Evolutionary conservation across 2,329 filamentous ascomycete species (phyloP).

Genomic region (Fusarium liriodendri): DNA sequence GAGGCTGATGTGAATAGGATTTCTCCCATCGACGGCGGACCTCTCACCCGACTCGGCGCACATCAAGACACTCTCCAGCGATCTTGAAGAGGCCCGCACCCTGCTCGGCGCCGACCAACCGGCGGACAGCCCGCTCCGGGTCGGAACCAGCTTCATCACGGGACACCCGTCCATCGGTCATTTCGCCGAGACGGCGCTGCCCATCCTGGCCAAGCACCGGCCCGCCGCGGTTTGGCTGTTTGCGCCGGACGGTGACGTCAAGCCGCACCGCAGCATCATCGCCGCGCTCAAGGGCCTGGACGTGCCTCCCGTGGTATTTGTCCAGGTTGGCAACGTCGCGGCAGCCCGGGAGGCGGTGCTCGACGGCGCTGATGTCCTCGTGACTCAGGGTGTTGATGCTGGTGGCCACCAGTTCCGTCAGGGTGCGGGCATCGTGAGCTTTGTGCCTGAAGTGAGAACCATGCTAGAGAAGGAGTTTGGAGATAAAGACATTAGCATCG

Average conservation of each 20-base stretch:
- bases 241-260: conserved; percentile 61
- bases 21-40: conserved; percentile 48
- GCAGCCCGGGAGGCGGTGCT: conserved; percentile 62
- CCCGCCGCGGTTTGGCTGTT: conserved; percentile 76
- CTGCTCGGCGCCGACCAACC: conserved; percentile 43
- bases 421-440: conserved; percentile 64
- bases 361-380: conserved; percentile 67
- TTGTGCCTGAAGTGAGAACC: conserved; percentile 68
- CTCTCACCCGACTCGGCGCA: conserved; percentile 45
- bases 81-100: conserved; percentile 45
- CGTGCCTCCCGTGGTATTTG: conserved; percentile 61
- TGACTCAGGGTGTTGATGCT: conserved; percentile 73
- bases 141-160: conserved; percentile 69
- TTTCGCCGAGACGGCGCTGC: conserved; percentile 58
- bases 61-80: conserved; percentile 47
- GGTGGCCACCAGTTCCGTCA: conserved; percentile 70
- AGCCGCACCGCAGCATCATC: conserved; percentile 53
- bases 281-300: conserved; percentile 46
- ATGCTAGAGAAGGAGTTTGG: conserved; percentile 54
- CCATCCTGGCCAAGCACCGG: conserved; percentile 62
- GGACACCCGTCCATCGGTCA: conserved; percentile 56
- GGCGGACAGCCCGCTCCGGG: conserved; percentile 61
- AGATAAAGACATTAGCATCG: conserved; percentile 51
- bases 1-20: conserved; percentile 42
- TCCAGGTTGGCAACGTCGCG: conserved; percentile 70